phyloP scores from a whole-genome alignment of 2,329 filamentous ascomycete genomes.

The Stagonosporopsis chrysanthemi region DNA sequence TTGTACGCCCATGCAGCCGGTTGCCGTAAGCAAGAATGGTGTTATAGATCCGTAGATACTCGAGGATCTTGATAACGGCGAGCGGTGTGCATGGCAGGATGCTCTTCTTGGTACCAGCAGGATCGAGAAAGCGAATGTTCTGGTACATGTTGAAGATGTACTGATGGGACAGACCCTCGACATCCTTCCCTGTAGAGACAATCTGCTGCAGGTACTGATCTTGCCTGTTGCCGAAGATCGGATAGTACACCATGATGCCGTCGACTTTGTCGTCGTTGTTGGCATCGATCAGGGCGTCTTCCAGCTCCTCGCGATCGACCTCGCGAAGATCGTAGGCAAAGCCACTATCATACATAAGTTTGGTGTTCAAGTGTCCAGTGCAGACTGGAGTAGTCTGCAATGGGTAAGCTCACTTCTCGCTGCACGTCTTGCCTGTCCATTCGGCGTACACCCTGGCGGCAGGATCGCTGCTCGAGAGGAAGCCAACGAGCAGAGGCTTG shows the following conservation, averaged over 20 bases:
- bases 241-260: conserved; percentile 97
- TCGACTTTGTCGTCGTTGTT: conserved; percentile 81
- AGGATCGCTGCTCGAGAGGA: conserved; percentile 90
- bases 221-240: conserved; percentile 89
- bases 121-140: conserved; percentile 94
- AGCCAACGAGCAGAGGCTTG: conserved; percentile 83
- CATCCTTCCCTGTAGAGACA: conserved; percentile 87
- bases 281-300: conserved; percentile 85
- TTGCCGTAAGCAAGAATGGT: conserved; percentile 91
- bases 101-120: conserved; percentile 80
- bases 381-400: conserved; percentile 14
- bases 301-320: conserved; percentile 85
- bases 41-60: conserved; percentile 96
- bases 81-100: conserved; percentile 95
- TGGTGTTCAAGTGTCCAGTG: conserved; percentile 1
- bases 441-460: conserved; percentile 93
- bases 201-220: conserved; percentile 97
- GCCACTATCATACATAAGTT: conserved; percentile 64
- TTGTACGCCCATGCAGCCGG: conserved; percentile 88
- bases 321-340: conserved; percentile 87
- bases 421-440: conserved; percentile 95
- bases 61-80: conserved; percentile 95
- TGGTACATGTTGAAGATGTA: conserved; percentile 99
- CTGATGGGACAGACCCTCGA: conserved; percentile 91
- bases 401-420: conserved; percentile 79